phyloP scores from a whole-genome alignment of 139 green algal genomes.

The Coelastrella sp. region DNA sequence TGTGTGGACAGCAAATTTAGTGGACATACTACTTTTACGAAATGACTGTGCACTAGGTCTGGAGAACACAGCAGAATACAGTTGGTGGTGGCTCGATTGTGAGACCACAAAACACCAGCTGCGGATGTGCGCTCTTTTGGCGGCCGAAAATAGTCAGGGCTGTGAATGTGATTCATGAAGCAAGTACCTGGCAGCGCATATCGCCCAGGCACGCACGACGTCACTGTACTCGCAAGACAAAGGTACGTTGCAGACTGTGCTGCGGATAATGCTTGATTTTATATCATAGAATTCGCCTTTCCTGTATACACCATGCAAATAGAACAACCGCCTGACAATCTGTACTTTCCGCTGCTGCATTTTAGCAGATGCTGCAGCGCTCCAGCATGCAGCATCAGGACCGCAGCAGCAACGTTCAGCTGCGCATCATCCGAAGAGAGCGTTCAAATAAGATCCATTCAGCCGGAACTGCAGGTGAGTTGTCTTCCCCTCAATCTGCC shows the following conservation, averaged over 20 bases:
- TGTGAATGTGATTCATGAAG: neutral
- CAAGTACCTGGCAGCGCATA: neutral
- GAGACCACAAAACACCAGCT: neutral
- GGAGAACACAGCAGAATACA: too few relatives aligned
- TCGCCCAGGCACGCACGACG: neutral
- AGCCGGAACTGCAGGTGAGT: neutral
- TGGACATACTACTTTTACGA: too few relatives aligned
- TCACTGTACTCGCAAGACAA: neutral
- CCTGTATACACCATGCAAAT: too few relatives aligned
- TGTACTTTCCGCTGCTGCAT: neutral
- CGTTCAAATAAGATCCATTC: neutral
- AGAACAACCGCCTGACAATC: neutral
- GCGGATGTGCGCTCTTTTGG: neutral
- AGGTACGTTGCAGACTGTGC: neutral
- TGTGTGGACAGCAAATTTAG: too few relatives aligned
- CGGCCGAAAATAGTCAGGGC: neutral
- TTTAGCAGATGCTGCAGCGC: neutral
- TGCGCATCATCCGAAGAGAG: neutral
- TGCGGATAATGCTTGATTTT: too few relatives aligned
- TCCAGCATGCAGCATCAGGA: neutral
- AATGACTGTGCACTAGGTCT: neutral
- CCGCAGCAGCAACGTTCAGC: slow-evolving; percentile 5
- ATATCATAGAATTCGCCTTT: too few relatives aligned
- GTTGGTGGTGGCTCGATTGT: slow-evolving; percentile 5
- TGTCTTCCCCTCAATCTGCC: too few relatives aligned